phyloP scores from a whole-genome alignment of 1,284 basidiomycete genomes.

The Butyriboletus appendiculatus region DNA sequence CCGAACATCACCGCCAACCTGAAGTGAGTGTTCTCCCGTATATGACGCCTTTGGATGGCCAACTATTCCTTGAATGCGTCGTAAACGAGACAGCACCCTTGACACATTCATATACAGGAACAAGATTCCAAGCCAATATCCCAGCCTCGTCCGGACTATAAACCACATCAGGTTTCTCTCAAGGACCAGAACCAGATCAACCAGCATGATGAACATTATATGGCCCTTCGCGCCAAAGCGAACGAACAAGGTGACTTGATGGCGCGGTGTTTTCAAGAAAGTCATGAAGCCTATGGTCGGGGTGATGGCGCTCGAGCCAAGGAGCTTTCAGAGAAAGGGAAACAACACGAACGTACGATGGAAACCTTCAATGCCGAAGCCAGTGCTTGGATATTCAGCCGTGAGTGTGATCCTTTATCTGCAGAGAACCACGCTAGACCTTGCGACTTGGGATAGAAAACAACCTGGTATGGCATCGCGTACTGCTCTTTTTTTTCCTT shows the following conservation, averaged over 20 bases:
- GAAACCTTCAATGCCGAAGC: constrained; percentile 84
- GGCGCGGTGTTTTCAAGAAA: constrained; percentile 66
- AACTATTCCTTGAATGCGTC: not conserved
- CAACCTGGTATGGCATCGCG: constrained; percentile 57
- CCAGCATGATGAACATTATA: constrained; percentile 71
- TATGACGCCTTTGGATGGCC: not conserved
- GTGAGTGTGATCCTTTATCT: constrained; percentile 40
- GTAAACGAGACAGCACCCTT: constrained; percentile 3
- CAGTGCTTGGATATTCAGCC: constrained; percentile 85
- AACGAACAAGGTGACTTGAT: constrained; percentile 75
- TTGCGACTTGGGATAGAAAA: constrained; percentile 58
- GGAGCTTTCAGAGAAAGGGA: constrained; percentile 81
- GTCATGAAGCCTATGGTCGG: constrained; percentile 65
- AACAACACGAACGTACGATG: constrained; percentile 80
- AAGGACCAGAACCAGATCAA: constrained; percentile 41
- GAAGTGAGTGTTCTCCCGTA: constrained; percentile 14
- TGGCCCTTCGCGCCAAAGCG: constrained; percentile 68
- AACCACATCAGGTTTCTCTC: constrained; percentile 6
- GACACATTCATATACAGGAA: constrained; percentile 15
- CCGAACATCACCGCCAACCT: constrained; percentile 8
- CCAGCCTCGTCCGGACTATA: constrained; percentile 10
- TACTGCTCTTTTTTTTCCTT: not conserved
- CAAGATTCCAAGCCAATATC: constrained; percentile 17
- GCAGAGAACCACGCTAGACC: not conserved
- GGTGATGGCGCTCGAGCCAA: constrained; percentile 85